phyloP scores from a whole-genome alignment of 2,329 filamentous ascomycete species.

The Exophiala sp. region DNA sequence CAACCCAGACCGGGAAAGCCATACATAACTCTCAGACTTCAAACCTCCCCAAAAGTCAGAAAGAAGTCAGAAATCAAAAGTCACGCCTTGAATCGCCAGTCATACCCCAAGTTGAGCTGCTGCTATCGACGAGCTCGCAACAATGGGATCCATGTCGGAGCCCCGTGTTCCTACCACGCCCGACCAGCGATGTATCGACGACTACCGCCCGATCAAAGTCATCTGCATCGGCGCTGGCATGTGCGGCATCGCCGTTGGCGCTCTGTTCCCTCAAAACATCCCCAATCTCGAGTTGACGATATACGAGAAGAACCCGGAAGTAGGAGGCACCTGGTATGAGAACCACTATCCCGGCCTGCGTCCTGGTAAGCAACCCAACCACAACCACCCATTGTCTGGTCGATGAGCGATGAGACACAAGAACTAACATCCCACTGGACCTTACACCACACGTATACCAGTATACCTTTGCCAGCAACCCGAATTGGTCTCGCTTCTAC shows the following conservation, averaged over 20 bases:
- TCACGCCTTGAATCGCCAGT: too few species aligned
- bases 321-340: slow-evolving; percentile 33
- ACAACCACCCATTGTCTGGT: too few species aligned
- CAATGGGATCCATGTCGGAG: too few species aligned
- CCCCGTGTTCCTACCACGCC: too few species aligned
- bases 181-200: not conserved
- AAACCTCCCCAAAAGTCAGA: too few species aligned
- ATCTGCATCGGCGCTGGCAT: slow-evolving; percentile 37
- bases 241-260: slow-evolving; percentile 36
- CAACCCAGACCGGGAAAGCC: too few species aligned
- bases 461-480: slow-evolving; percentile 43
- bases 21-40: too few species aligned
- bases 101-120: too few species aligned
- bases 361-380: slow-evolving; percentile 3
- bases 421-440: slow-evolving; percentile 29
- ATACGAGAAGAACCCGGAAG: slow-evolving; percentile 30
- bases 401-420: too few species aligned
- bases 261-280: slow-evolving; percentile 25
- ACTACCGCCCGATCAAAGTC: slow-evolving; percentile 7
- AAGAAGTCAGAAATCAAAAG: too few species aligned
- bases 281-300: slow-evolving; percentile 22
- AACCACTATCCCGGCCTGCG: slow-evolving; percentile 28
- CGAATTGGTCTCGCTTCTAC: slow-evolving; percentile 31
- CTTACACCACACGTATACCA: slow-evolving; percentile 46
- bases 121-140: too few species aligned